Conservation (phyloP, 148 eudicot species). For the Pouteria glomerata region DNA sequence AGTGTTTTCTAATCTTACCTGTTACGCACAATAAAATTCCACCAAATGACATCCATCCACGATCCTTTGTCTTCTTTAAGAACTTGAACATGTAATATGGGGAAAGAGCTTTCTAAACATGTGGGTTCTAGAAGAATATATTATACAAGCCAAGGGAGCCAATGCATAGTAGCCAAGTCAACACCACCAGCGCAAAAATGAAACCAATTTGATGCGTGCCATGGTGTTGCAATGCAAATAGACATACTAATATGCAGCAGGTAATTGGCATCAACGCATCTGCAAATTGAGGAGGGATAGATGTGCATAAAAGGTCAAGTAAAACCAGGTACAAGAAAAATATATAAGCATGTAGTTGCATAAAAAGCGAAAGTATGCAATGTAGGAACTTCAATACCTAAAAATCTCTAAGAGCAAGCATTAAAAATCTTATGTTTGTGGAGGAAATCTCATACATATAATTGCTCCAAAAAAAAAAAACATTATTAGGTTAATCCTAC, state of each 20-base stretch:
- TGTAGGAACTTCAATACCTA: no score
- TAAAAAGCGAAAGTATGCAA: no score
- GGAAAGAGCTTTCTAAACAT: constrained; percentile 71
- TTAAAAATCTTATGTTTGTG: no score
- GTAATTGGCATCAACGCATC: constrained; percentile 91
- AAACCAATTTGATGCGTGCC: constrained; percentile 90
- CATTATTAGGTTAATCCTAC: no score
- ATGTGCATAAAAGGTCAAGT: no score
- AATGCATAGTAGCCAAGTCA: constrained; percentile 77
- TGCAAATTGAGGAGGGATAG: constrained; percentile 28
- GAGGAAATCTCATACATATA: no score
- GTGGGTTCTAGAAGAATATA: constrained; percentile 72
- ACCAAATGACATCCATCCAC: constrained; percentile 97
- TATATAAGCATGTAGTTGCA: no score
- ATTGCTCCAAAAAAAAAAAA: no score
- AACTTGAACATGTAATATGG: constrained; percentile 91
- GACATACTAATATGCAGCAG: constrained; percentile 75
- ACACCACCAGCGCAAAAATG: constrained; percentile 74
- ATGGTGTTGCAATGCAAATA: constrained; percentile 89
- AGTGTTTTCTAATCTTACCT: constrained; percentile 37
- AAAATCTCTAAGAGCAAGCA: no score
- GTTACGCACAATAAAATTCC: constrained; percentile 87
- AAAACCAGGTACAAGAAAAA: no score
- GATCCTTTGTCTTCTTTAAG: constrained; percentile 71
- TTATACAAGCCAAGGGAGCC: constrained; percentile 81